These are phyloP conservation scores for Solanum etuberosum DNA, from an alignment of 257 asterid species.

Conservation along the genomic window DNA sequence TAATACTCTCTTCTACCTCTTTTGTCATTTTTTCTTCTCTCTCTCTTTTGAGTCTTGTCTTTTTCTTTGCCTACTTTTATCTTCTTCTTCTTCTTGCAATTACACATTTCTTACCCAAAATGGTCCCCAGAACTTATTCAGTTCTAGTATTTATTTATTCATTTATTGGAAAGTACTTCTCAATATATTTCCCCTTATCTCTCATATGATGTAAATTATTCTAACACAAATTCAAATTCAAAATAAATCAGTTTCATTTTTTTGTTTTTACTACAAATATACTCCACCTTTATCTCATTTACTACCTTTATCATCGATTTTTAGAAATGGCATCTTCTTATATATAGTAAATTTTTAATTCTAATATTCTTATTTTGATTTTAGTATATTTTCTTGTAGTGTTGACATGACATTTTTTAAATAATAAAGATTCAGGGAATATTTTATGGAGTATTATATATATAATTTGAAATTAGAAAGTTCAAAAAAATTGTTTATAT, in stretches of 20 bases:
- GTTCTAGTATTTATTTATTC: background rate
- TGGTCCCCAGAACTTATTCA: background rate
- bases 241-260: background rate
- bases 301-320: background rate
- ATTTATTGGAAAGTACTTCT: background rate
- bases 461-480: background rate
- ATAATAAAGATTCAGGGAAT: background rate
- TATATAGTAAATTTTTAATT: background rate
- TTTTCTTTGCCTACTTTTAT: background rate
- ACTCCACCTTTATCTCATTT: background rate
- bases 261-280: background rate
- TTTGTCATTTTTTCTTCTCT: background rate
- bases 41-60: background rate
- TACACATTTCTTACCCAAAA: background rate
- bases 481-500: too few relatives aligned
- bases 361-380: background rate
- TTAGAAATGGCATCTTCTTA: background rate
- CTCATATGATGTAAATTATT: background rate
- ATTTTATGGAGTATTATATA: background rate
- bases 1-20: background rate
- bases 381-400: background rate
- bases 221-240: background rate
- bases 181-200: background rate
- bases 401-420: background rate
- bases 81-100: background rate